Evolutionary conservation across 352 stramenopile species (phyloP), one percentile per base, ranked within the genome.

Genomic region (Globisporangium barbulae): DNA sequence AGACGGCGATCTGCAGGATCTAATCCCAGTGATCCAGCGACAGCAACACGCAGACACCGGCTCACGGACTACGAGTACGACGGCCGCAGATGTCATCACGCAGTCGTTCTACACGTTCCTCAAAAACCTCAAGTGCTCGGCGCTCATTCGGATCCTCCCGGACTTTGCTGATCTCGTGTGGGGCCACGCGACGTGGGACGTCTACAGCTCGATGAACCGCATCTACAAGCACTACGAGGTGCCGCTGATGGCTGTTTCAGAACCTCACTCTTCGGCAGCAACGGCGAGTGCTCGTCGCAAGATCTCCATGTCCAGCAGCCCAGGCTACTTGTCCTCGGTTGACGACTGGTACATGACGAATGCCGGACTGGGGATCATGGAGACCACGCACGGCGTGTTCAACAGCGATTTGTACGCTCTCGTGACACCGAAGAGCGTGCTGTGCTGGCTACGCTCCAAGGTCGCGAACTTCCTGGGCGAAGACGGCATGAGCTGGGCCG

Each of bases 141-240:
- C 79, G 25, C 63, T 96, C 17, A 78, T 96, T 39, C 82, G 83
- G 17, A 73, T 91, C 44, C 61, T 83, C 0, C 77, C 76, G 3
- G 73, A 85, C 67, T 81, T 84, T 44, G 63, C 59, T 1, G 82
- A 93, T 41, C 47, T 96, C 19, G 62, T 86, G 12, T 86, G 83
- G 79, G 82, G 78, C 13, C 87, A 96, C 53, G 70, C 73, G 21
- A 88, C 82, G 5, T 96, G 85, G 85, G 75, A 90, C 57, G 76
- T 66, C 19, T 96, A 83, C 69, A 71, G 71, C 35, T 78, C 74
- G 15, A 93, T 92, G 79, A 85, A 90, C 44, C 74, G 85, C 47
- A 84, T 92, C 49, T 91, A 85, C 68, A 94, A 96, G 66, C 79
- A 89, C 69, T 88, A 92, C 63, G 70, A 91, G n/a, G 67, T 93